A percentile compares a stretch with the other conserved stretches of the same genome.
Evolutionary conservation across 2,329 filamentous ascomycete genomes (phyloP).

Genomic region (Talaromyces pinophilus): DNA sequence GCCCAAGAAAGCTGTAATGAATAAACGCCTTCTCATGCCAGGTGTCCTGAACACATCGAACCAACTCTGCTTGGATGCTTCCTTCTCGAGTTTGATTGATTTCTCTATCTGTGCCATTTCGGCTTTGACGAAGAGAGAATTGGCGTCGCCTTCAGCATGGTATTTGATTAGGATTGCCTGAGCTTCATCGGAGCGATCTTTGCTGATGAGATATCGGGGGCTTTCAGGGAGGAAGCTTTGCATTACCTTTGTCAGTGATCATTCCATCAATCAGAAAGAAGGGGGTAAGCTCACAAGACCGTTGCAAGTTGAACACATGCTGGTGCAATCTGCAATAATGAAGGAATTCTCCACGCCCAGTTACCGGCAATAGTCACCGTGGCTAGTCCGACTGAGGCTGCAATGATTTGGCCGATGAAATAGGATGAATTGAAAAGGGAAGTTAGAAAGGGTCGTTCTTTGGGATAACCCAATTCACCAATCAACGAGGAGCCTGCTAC

Average conservation of each 20-base stretch:
- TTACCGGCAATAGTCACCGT: constrained; percentile 37
- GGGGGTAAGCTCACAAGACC: constrained; percentile 22
- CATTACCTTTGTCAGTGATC: constrained; percentile 11
- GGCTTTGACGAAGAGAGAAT: constrained; percentile 57
- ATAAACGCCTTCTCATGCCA: constrained; percentile 42
- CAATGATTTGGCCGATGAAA: constrained; percentile 32
- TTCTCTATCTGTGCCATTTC: constrained; percentile 63
- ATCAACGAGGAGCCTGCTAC: constrained; percentile 60
- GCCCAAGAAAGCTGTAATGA: constrained; percentile 42
- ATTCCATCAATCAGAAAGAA: not conserved
- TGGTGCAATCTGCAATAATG: constrained; percentile 44
- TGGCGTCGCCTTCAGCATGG: constrained; percentile 55
- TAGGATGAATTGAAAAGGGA: constrained; percentile 60
- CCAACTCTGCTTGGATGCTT: constrained; percentile 36
- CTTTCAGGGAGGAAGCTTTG: constrained; percentile 30
- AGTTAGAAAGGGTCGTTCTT: constrained; percentile 61
- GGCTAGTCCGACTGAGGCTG: constrained; percentile 33
- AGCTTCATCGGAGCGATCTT: constrained; percentile 32
- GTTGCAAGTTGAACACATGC: constrained; percentile 30
- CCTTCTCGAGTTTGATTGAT: constrained; percentile 58
- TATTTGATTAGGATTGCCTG: constrained; percentile 42
- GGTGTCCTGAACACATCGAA: constrained; percentile 34
- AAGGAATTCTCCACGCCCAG: constrained; percentile 53
- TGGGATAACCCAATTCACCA: constrained; percentile 62
- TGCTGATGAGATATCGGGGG: constrained; percentile 31